Evolutionary conservation across 1,284 basidiomycete genomes (phyloP).

Genomic region (Pseudozyma hubeiensis): DNA sequence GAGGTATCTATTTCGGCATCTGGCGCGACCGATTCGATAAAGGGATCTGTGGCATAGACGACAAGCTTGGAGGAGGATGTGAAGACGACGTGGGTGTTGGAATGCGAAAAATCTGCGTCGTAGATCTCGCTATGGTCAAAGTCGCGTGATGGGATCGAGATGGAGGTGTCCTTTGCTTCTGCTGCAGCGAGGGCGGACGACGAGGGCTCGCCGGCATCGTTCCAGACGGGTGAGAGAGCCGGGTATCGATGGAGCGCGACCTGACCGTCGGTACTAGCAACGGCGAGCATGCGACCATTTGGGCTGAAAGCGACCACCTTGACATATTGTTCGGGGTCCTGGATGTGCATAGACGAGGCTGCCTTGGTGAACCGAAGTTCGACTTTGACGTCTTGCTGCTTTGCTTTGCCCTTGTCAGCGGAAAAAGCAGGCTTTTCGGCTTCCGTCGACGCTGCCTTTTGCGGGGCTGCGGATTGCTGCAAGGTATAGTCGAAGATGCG

Average conservation of each 20-base stretch:
- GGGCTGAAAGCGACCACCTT: slow-evolving; percentile 56
- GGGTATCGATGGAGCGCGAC: slow-evolving; percentile 62
- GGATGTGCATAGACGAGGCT: slow-evolving; percentile 45
- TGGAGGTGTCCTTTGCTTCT: slow-evolving; percentile 42
- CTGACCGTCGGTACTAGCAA: slow-evolving; percentile 59
- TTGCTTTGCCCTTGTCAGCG: slow-evolving; percentile 32
- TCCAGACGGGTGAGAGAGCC: slow-evolving; percentile 51
- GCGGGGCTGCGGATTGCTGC: background rate
- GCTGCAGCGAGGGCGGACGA: slow-evolving; percentile 32
- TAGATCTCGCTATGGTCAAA: slow-evolving; percentile 61
- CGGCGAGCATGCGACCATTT: slow-evolving; percentile 55
- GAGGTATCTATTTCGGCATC: slow-evolving; percentile 13
- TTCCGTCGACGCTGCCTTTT: background rate
- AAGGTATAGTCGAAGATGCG: slow-evolving; percentile 54
- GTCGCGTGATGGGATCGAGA: slow-evolving; percentile 44
- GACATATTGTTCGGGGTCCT: slow-evolving; percentile 57
- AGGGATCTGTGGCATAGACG: slow-evolving; percentile 55
- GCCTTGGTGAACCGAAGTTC: slow-evolving; percentile 32
- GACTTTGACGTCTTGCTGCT: slow-evolving; percentile 16
- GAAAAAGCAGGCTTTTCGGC: slow-evolving; percentile 3
- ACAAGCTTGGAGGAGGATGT: slow-evolving; percentile 56
- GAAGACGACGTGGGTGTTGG: slow-evolving; percentile 59
- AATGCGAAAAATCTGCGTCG: slow-evolving; percentile 63
- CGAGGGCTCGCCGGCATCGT: slow-evolving; percentile 26
- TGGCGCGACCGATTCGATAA: slow-evolving; percentile 17